Base-by-base conservation (phyloP, 805 yeast genomes). In the Starmera amethionina region DNA sequence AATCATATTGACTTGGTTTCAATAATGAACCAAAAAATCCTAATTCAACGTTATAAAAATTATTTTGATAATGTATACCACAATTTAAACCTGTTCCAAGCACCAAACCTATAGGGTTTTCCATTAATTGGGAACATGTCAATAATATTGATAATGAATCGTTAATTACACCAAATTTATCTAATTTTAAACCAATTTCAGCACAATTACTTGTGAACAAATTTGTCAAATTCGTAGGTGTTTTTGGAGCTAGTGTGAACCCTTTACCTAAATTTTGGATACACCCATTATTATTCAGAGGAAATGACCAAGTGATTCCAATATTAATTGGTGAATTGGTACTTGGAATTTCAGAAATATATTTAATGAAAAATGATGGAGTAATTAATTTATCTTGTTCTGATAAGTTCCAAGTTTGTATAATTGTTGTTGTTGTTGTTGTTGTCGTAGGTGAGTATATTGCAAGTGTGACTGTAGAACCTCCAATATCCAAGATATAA, bases 11-110 rank as follows among this genome's bases (percentile, higher is more conserved):
- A 14, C 65, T 69, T 9, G 68, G 52, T 18, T 60, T 47, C 4
- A 45, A 45, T 45, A 63, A 46, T 5, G 61, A 55, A 4, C 80
- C 82, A 53, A 76, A 76, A 37, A 74, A 65, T 3, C 81, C 74
- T 28, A 75, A 50, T 46, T 77, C 83, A n/a, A 72, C 58, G 54
- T 77, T 77, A 36, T 67, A 45, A 18, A 75, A 54, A 2, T 44
- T 37, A 9, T 54, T 45, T 8, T 47, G 48, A 29, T 60, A 55
- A 25, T 15, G 62, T 49, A 60, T 75, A 63, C 58, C 75, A 30
- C 75, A 55, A 48, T 81, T 81, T 40, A 75, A 56, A 1, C 89
- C 89, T 3, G 89, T 81, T 1, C 89, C 88, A 38, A 80, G 56
- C 4, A 81, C 82, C 47, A 81, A 47, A 0, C 83, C 25, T 7